phyloP scores from a whole-genome alignment of 768 basidiomycete species.

The Lactarius deliciosus region DNA sequence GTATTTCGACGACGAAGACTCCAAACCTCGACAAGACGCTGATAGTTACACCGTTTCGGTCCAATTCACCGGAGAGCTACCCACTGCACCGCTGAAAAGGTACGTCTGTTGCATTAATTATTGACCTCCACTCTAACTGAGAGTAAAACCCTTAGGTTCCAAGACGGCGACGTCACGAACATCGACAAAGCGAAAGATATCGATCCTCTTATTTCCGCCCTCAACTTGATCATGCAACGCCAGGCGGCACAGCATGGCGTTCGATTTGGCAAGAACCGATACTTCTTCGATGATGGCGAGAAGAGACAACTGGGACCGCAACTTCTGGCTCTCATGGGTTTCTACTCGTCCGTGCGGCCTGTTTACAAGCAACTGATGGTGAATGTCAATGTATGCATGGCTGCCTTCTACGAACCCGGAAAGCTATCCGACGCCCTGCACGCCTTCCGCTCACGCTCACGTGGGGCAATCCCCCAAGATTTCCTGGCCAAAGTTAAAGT shows the following conservation, averaged over 20 bases:
- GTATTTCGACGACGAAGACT: conserved; percentile 44
- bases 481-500: conserved; percentile 59
- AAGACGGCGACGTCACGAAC: conserved; percentile 55
- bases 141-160: conserved; percentile 44
- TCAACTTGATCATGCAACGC: conserved; percentile 63
- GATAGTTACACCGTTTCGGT: conserved; percentile 46
- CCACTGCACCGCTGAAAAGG: conserved; percentile 36
- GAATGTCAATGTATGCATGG: conserved; percentile 55
- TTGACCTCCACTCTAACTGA: neutral
- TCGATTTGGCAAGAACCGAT: conserved; percentile 63
- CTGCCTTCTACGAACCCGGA: conserved; percentile 55
- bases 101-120: conserved; percentile 32
- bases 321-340: conserved; percentile 48
- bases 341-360: conserved; percentile 52
- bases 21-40: conserved; percentile 37
- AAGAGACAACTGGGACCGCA: conserved; percentile 38
- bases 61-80: conserved; percentile 36
- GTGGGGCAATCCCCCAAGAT: conserved; percentile 46
- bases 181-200: conserved; percentile 50
- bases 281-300: conserved; percentile 50
- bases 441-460: conserved; percentile 45
- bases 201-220: conserved; percentile 56
- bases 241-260: conserved; percentile 54
- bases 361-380: conserved; percentile 51
- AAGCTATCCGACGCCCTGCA: conserved; percentile 61